Evolutionary conservation across 768 basidiomycete genomes (phyloP), one percentile per base, ranked within the genome.

Genomic region (Auricularia heimuer): DNA sequence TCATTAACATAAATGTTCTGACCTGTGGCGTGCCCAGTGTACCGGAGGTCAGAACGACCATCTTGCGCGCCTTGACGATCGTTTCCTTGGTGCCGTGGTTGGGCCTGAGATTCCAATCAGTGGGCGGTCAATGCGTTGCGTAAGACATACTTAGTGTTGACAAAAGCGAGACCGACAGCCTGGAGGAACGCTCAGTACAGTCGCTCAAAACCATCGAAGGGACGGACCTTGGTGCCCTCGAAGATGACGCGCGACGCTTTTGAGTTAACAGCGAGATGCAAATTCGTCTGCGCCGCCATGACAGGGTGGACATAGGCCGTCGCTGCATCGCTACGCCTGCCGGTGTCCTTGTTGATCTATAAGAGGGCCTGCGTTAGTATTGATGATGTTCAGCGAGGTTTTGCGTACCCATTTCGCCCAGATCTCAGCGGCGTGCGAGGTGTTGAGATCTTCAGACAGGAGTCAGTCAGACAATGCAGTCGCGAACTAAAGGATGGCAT

Each of bases 271-370:
- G 85, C 83, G 58, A 89, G 75, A 77, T 79, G 87, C 24, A 89
- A 77, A 76, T 88, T 89, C 70, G 69, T 77, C 74, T 89, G 87
- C 47, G 81, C 74, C 68, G 87, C 86, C 84, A 83, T 86, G 45
- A 87, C 85, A 64, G 85, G 83, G 79, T 87, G 86, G 54, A 88
- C 83, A 71, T 87, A 87, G 21, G 84, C 85, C 56, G 85, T 86
- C 2, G 87, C 85, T 61, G 87, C 86, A 68, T 89, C 87, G 66
- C 85, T 86, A 62, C 86, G 84, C 67, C 87, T 78, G 65, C 87
- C 87, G 42, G 86, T 88, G 70, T 87, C 82, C 68, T 85, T 80
- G 74, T 87, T 87, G 79, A 89, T 86, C 71, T 42, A 14, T 7
- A 14, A 42, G 7, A 42, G 8, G 12, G 12, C 39, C 8, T 42